These are phyloP conservation scores for Annulohypoxylon truncatum DNA, from an alignment of 2,329 filamentous ascomycete species.

Conservation along the genomic window DNA sequence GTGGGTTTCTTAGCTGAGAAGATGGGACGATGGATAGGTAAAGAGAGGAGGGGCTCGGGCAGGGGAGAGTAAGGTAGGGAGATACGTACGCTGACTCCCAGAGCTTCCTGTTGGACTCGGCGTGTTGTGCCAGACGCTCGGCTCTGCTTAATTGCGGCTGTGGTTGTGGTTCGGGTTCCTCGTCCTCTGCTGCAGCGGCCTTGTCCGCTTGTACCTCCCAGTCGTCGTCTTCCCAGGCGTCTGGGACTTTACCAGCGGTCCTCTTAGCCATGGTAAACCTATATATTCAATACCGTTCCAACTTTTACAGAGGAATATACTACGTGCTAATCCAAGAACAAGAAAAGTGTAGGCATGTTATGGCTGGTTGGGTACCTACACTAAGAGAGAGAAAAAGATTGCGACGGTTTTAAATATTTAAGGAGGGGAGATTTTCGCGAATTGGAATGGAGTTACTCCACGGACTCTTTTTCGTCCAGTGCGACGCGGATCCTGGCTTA, in stretches of 20 bases:
- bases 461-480: not conserved
- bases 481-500: conserved; percentile 16
- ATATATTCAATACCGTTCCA: not conserved
- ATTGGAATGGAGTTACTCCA: conserved; percentile 15
- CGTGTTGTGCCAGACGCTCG: conserved; percentile 82
- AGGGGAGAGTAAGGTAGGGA: not conserved
- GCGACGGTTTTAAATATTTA: not conserved
- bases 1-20: conserved; percentile 8
- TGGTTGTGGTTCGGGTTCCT: conserved; percentile 52
- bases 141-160: conserved; percentile 71
- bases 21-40: not conserved
- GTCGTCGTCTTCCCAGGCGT: conserved; percentile 89
- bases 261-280: conserved; percentile 56
- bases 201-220: conserved; percentile 84
- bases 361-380: not conserved
- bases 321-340: conserved; percentile 6
- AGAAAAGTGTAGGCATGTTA: not conserved
- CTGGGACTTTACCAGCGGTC: conserved; percentile 63
- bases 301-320: not conserved
- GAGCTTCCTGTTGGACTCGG: conserved; percentile 83
- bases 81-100: conserved; percentile 86
- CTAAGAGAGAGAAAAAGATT: not conserved
- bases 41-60: not conserved
- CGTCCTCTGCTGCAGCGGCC: conserved; percentile 51
- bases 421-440: conserved; percentile 32